Conservation (phyloP, 768 basidiomycete genomes). For the Lactarius indigo region DNA sequence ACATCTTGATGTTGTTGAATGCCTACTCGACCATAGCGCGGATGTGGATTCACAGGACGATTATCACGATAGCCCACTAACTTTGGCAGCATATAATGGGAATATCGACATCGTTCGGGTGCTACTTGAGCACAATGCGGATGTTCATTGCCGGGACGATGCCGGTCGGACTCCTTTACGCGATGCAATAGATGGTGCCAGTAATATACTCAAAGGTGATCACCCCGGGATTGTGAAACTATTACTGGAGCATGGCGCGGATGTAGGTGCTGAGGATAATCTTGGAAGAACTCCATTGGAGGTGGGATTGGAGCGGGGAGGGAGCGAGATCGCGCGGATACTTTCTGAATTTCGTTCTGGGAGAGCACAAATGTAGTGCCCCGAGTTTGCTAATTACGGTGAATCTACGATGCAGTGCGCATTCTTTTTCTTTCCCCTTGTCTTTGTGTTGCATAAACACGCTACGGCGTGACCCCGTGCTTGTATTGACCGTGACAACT, state of each 20-base stretch:
- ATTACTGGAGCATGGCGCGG: neutral
- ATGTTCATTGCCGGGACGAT: neutral
- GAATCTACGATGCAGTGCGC: too few species aligned
- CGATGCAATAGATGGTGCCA: rapidly evolving
- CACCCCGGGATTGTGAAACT: neutral
- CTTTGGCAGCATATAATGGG: neutral
- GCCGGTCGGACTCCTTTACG: neutral
- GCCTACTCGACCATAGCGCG: neutral
- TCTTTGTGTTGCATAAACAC: too few species aligned
- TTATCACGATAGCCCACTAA: neutral
- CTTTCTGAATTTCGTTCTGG: too few species aligned
- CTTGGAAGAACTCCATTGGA: neutral
- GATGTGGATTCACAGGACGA: neutral
- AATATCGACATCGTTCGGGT: neutral
- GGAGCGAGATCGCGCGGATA: neutral
- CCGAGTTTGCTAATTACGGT: neutral
- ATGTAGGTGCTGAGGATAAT: neutral
- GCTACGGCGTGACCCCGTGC: too few species aligned
- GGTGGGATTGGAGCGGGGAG: neutral
- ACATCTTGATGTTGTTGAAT: neutral
- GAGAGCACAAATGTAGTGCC: neutral
- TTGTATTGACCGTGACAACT: too few species aligned
- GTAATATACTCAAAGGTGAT: neutral
- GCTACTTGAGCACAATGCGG: neutral
- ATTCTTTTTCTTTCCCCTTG: too few species aligned